phyloP scores from a whole-genome alignment of 1,284 basidiomycete species.

The Austroboletus rostrupii region DNA sequence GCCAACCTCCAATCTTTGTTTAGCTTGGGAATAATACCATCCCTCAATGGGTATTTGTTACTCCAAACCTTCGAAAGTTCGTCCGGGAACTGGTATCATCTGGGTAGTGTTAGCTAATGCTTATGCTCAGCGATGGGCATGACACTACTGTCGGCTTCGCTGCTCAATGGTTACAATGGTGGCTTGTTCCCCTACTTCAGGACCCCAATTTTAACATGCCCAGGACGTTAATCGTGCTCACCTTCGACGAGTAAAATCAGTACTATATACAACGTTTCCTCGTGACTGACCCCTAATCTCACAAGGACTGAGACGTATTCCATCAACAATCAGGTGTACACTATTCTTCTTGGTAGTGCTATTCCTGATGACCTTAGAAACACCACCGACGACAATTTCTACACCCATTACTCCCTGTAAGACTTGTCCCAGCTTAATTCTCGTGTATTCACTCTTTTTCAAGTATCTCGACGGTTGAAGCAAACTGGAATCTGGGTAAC shows the following conservation, averaged over 20 bases:
- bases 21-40: conserved; percentile 38
- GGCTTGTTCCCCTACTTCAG: conserved; percentile 48
- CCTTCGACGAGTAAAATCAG: conserved; percentile 38
- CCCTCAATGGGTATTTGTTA: conserved; percentile 60
- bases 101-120: neutral
- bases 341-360: conserved; percentile 51
- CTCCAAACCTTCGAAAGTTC: conserved; percentile 48
- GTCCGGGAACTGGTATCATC: neutral
- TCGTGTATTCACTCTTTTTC: neutral
- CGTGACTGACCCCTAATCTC: neutral
- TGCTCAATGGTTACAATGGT: conserved; percentile 47
- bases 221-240: conserved; percentile 51
- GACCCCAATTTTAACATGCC: conserved; percentile 46
- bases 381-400: conserved; percentile 51
- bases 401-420: conserved; percentile 59
- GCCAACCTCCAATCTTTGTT: conserved; percentile 22
- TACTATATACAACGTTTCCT: neutral
- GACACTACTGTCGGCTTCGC: conserved; percentile 54
- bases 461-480: conserved; percentile 53
- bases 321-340: conserved; percentile 44
- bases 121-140: conserved; percentile 36
- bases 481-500: conserved; percentile 60
- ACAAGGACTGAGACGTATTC: conserved; percentile 46
- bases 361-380: conserved; percentile 41
- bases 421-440: neutral